These are phyloP conservation scores for Arctium minus DNA, from an alignment of 129 eudicot species.

Conservation along the genomic window DNA sequence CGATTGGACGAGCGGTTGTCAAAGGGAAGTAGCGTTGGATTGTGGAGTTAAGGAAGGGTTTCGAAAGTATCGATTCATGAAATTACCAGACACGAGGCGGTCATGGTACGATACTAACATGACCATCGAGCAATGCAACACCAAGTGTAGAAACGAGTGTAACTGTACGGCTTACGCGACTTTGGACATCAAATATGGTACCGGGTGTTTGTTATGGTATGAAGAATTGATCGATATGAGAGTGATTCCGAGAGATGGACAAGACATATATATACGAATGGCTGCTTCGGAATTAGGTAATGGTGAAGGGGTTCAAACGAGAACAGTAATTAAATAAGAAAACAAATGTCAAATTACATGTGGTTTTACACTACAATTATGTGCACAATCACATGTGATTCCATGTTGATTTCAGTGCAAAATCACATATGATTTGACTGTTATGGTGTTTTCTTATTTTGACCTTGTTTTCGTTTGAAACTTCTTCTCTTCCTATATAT, in stretches of 20 bases:
- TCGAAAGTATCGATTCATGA: slow-evolving; percentile 9
- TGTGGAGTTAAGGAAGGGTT: slow-evolving; percentile 23
- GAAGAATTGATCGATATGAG: slow-evolving; percentile 23
- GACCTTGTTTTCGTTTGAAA: no score
- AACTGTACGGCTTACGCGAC: slow-evolving; percentile 33
- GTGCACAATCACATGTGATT: not conserved
- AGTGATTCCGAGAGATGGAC: slow-evolving; percentile 6
- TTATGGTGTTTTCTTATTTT: not conserved
- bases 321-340: no score
- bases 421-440: not conserved
- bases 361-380: not conserved
- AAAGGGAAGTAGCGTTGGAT: slow-evolving; percentile 2
- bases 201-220: slow-evolving; percentile 35
- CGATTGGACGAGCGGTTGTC: slow-evolving; percentile 28
- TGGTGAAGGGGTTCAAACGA: no score
- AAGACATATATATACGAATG: slow-evolving; percentile 29
- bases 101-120: slow-evolving; percentile 21
- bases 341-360: not conserved
- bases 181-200: slow-evolving; percentile 4
- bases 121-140: slow-evolving; percentile 21
- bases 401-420: not conserved
- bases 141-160: slow-evolving; percentile 20
- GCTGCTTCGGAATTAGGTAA: slow-evolving; percentile 25
- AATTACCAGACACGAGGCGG: slow-evolving; percentile 21
- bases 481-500: no score